These are phyloP conservation scores for Incumbomyces delicatus DNA, from an alignment of 2,329 filamentous ascomycete species.

Conservation along the genomic window DNA sequence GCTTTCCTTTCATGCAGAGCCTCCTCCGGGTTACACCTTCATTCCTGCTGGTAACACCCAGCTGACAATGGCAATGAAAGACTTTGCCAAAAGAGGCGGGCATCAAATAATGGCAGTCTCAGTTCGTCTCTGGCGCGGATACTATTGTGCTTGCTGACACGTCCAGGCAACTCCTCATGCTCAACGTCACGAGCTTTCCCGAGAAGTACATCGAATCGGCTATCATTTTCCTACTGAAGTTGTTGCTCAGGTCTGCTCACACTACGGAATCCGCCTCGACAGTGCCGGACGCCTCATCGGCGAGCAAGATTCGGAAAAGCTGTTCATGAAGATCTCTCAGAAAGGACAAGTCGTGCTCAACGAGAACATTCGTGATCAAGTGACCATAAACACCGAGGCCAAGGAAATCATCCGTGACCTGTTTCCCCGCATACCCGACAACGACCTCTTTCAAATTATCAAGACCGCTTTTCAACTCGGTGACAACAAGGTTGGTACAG, in stretches of 20 bases:
- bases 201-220: constrained; percentile 53
- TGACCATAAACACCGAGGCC: constrained; percentile 47
- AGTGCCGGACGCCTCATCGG: constrained; percentile 38
- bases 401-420: constrained; percentile 50
- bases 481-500: constrained; percentile 49
- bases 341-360: constrained; percentile 12
- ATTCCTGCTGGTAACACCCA: constrained; percentile 51
- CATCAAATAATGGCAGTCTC: constrained; percentile 50
- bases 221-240: constrained; percentile 54
- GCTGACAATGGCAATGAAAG: constrained; percentile 51
- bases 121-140: constrained; percentile 34
- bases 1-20: constrained; percentile 46
- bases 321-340: constrained; percentile 18
- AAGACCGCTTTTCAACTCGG: constrained; percentile 53
- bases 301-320: constrained; percentile 16
- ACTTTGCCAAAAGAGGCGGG: constrained; percentile 46
- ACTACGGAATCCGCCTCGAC: constrained; percentile 36
- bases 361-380: constrained; percentile 23
- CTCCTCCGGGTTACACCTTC: constrained; percentile 52
- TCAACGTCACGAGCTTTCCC: constrained; percentile 44
- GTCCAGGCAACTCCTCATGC: constrained; percentile 40
- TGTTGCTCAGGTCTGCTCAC: constrained; percentile 46
- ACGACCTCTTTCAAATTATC: constrained; percentile 48
- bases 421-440: constrained; percentile 53
- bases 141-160: constrained; percentile 9